These are phyloP conservation scores for Picochlorum sp. DNA, from an alignment of 139 green algal genomes.

Conservation along the genomic window DNA sequence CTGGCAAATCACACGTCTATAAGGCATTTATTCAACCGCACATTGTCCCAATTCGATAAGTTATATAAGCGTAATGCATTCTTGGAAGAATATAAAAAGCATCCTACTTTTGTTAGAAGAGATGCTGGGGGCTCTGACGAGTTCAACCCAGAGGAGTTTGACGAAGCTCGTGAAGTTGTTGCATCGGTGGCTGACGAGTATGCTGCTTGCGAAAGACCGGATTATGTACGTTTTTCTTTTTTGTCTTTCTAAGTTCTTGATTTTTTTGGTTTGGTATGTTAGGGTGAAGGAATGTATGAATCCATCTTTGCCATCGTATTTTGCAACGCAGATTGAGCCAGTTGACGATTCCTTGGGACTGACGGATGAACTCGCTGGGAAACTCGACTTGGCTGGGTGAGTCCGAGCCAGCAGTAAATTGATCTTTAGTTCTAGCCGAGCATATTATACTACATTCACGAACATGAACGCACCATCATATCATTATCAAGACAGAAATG, in stretches of 20 bases:
- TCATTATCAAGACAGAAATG: too few relatives aligned
- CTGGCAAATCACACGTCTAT: slow-evolving; percentile 98
- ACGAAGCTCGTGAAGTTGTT: slow-evolving; percentile 82
- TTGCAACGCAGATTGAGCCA: too few relatives aligned
- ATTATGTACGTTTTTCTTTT: slow-evolving; percentile 46
- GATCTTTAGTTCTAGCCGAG: too few relatives aligned
- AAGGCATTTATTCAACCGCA: slow-evolving; percentile 80
- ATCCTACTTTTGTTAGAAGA: slow-evolving; percentile 26
- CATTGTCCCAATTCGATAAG: slow-evolving; percentile 90
- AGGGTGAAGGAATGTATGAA: too few relatives aligned
- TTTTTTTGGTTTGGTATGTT: too few relatives aligned
- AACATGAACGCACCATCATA: too few relatives aligned
- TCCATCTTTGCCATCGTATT: too few relatives aligned
- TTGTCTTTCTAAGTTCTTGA: background rate
- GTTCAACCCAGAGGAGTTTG: slow-evolving; percentile 72
- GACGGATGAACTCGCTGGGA: too few relatives aligned
- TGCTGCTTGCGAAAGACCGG: slow-evolving; percentile 66
- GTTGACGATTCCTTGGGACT: too few relatives aligned
- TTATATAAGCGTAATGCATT: slow-evolving; percentile 77
- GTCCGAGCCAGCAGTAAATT: too few relatives aligned
- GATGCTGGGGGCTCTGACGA: slow-evolving; percentile 2
- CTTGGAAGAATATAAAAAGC: slow-evolving; percentile 71
- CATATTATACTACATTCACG: too few relatives aligned
- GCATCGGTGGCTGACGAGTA: slow-evolving; percentile 69
- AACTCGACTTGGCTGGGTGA: too few relatives aligned